Evolutionary conservation across 2,329 filamentous ascomycete species (phyloP), one percentile per base, ranked within the genome.

Genomic region (Ambrosiella beaveri): DNA sequence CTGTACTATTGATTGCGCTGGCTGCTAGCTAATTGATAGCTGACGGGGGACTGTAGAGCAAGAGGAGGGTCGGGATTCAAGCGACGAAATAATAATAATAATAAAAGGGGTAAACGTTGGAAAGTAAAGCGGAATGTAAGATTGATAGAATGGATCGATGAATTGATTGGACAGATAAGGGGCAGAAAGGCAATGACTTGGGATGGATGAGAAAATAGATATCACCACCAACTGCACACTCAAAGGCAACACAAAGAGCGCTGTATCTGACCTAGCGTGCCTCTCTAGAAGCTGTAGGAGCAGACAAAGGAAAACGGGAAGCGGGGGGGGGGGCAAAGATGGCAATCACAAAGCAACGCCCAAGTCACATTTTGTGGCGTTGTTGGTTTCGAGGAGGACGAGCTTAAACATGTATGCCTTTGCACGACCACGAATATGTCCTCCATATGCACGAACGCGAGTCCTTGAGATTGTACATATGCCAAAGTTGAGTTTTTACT

Each of bases 11-110:
- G 8, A 11, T 51, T 51, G 47, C 27, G 47, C 47, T 35, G 3
- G n/a, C 13, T 11, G 47, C 47, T 51, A 36, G 9, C 47, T 15
- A n/a, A 49, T 12, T 15, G 12, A 15, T 12, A 36, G 57, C 36
- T 54, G 57, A 49, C 40, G 44, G 54, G 35, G 38, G 40, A 35
- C 7, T 13, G 27, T 38, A 49, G 40, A n/a, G 27, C 44, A 27
- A 35, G 47, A 52, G 53, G 45, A 52, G 45, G 19, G 35, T 27
- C 27, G 40, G 54, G 44, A 59, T 53, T 59, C 40, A 27, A 55
- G 41, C 53, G 45, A 50, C 41, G 38, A 49, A 49, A n/a, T n/a
- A 56, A 59, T 51, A 55, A 40, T 52, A 59, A 59, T 40, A 53
- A 53, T 17, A 58, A 55, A 59, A 27, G 44, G 51, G 7, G 37